Conservation (phyloP, 2,329 filamentous ascomycete species). For the Cytospora leucostoma region DNA sequence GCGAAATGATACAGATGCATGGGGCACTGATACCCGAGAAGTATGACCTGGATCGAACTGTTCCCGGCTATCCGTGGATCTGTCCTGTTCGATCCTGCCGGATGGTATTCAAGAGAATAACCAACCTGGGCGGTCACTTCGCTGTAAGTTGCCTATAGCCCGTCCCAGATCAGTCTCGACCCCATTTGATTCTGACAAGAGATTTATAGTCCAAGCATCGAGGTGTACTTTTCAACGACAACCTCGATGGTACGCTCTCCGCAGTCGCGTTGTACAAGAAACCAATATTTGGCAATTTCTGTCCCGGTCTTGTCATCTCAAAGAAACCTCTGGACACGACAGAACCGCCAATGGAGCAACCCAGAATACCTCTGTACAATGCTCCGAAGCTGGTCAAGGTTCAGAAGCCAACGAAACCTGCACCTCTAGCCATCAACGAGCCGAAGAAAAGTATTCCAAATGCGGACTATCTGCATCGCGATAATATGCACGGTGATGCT, state of each 20-base stretch:
- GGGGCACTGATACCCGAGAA: slow-evolving; percentile 32
- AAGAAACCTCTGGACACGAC: slow-evolving; percentile 12
- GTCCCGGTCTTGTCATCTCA: slow-evolving; percentile 14
- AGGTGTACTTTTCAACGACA: slow-evolving; percentile 26
- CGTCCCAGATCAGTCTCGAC: not conserved
- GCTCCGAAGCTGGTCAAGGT: not conserved
- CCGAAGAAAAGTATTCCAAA: no score
- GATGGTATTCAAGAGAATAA: slow-evolving; percentile 19
- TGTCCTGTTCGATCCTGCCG: slow-evolving; percentile 33
- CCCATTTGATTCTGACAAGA: not conserved
- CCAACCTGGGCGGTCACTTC: slow-evolving; percentile 32
- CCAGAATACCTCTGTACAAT: not conserved
- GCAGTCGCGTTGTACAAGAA: slow-evolving; percentile 14
- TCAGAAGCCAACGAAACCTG: not conserved
- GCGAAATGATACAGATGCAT: slow-evolving; percentile 10
- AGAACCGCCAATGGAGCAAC: slow-evolving; percentile 14
- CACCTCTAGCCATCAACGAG: not conserved
- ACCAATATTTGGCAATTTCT: slow-evolving; percentile 7
- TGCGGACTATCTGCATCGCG: no score
- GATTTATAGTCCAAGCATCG: slow-evolving; percentile 18
- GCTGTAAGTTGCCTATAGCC: slow-evolving; percentile 1
- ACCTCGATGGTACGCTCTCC: slow-evolving; percentile 26
- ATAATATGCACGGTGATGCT: not conserved
- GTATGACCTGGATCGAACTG: slow-evolving; percentile 29
- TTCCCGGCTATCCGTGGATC: slow-evolving; percentile 30